Conservation (phyloP, 2,329 filamentous ascomycete genomes). For the Verruconis gallopava region DNA sequence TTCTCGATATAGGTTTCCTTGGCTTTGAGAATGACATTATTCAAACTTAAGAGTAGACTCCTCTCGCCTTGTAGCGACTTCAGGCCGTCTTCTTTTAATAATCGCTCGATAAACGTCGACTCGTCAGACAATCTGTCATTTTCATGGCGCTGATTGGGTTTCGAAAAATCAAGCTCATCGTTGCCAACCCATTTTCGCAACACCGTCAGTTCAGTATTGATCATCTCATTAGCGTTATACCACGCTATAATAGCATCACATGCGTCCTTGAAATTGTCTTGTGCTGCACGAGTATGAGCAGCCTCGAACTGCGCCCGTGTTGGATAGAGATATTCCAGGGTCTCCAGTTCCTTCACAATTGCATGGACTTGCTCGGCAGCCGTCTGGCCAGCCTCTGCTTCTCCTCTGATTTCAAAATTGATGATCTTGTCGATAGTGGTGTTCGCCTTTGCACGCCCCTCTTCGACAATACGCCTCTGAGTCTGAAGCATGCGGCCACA, state of each 20-base stretch:
- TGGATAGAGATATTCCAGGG: slow-evolving; percentile 73
- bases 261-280: slow-evolving; percentile 64
- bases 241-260: slow-evolving; percentile 85
- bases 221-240: slow-evolving; percentile 94
- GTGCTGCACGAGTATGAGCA: slow-evolving; percentile 65
- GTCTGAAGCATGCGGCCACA: slow-evolving; percentile 75
- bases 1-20: slow-evolving; percentile 85
- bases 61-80: slow-evolving; percentile 87
- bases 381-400: slow-evolving; percentile 80
- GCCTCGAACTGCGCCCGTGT: slow-evolving; percentile 61
- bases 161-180: slow-evolving; percentile 80
- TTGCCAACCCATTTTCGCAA: slow-evolving; percentile 96
- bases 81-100: slow-evolving; percentile 90
- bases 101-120: slow-evolving; percentile 81
- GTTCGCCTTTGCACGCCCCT: slow-evolving; percentile 61
- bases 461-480: slow-evolving; percentile 78
- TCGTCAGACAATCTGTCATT: slow-evolving; percentile 49
- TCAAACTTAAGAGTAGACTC: slow-evolving; percentile 76
- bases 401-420: slow-evolving; percentile 85
- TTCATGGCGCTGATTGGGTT: slow-evolving; percentile 46
- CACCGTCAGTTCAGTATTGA: slow-evolving; percentile 86
- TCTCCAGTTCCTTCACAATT: slow-evolving; percentile 80
- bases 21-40: slow-evolving; percentile 80
- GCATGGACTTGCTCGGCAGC: slow-evolving; percentile 81
- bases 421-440: slow-evolving; percentile 75